Evolutionary conservation across 345 rosid genomes (phyloP).

Genomic region (sweet orange (Citrus sinensis)): DVS_A1.0 CM039163.1:51807501-51808000

Average conservation of each 20-base stretch:
- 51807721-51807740: slow-evolving; percentile 85
- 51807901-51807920: slow-evolving; percentile 60
- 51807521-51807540: not conserved
- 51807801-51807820: slow-evolving; percentile 83
- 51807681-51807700: slow-evolving; percentile 92
- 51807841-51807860: slow-evolving; percentile 90
- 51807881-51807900: slow-evolving; percentile 31
- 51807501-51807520: not conserved
- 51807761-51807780: slow-evolving; percentile 82
- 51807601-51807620: slow-evolving; percentile 28
- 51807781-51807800: slow-evolving; percentile 84
- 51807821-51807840: slow-evolving; percentile 71
- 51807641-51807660: slow-evolving; percentile 90
- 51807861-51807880: slow-evolving; percentile 64
- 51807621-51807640: slow-evolving; percentile 97
- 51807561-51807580: not conserved
- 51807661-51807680: slow-evolving; percentile 77
- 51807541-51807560: not conserved
- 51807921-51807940: slow-evolving; percentile 93
- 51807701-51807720: slow-evolving; percentile 67
- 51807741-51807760: slow-evolving; percentile 92
- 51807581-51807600: not conserved
- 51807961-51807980: slow-evolving; percentile 97
- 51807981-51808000: slow-evolving; percentile 84
- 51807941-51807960: slow-evolving; percentile 93